A percentile compares a stretch with the other conserved stretches of the same genome.
phyloP scores from a whole-genome alignment of 2,329 filamentous ascomycete genomes.

The Claviceps humidiphila region DNA sequence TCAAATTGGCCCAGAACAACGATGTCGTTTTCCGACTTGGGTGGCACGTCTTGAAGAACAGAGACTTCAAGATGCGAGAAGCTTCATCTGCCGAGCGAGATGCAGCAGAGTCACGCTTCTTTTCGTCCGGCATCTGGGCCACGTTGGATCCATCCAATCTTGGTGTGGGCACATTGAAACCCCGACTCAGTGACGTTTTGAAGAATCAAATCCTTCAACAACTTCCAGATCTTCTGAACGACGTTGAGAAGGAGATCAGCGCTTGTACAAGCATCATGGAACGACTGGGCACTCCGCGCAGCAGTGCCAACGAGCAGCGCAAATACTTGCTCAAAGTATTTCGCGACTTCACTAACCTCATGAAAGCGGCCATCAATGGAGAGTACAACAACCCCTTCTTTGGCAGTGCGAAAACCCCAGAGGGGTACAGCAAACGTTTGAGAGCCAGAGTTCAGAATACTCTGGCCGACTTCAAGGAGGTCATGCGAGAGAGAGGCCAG shows the following conservation, averaged over 20 bases:
- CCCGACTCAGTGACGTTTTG: constrained; percentile 37
- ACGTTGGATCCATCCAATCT: constrained; percentile 20
- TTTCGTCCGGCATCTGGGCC: constrained; percentile 27
- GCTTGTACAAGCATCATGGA: constrained; percentile 24
- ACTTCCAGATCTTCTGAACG: constrained; percentile 30
- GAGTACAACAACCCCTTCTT: constrained; percentile 41
- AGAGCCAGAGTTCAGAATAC: constrained; percentile 39
- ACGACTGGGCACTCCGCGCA: constrained; percentile 35
- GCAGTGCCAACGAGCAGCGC: constrained; percentile 31
- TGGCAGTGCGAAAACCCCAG: constrained; percentile 8
- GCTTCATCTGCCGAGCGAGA: constrained; percentile 23
- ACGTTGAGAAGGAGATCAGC: constrained; percentile 25
- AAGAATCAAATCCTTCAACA: constrained; percentile 31
- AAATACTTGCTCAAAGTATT: constrained; percentile 33
- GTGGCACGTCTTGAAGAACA: constrained; percentile 39
- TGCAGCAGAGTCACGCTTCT: constrained; percentile 27
- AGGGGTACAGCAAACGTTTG: constrained; percentile 30
- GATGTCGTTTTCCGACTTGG: constrained; percentile 35
- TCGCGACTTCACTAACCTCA: constrained; percentile 28
- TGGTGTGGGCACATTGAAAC: constrained; percentile 34
- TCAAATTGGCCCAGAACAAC: constrained; percentile 30
- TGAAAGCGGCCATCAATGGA: constrained; percentile 35
- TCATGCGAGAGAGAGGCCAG: constrained; percentile 30
- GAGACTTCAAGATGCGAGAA: constrained; percentile 19
- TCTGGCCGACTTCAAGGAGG: constrained; percentile 26